These are phyloP conservation scores for Neospermospora avenae DNA, from an alignment of 2,329 filamentous ascomycete species.

Conservation along the genomic window DNA sequence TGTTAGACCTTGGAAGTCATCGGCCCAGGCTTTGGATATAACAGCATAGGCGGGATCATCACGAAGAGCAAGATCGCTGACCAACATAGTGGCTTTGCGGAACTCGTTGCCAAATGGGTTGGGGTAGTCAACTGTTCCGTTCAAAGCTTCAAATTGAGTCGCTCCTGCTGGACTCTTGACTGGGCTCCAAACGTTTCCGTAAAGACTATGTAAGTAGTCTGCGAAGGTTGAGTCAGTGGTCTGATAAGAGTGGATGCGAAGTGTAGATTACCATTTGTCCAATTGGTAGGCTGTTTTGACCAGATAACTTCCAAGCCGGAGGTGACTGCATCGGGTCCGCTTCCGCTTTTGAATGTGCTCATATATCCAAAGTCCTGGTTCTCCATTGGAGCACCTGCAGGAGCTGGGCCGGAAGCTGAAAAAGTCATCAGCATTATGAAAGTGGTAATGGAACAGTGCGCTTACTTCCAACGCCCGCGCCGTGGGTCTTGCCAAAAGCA, in stretches of 20 bases:
- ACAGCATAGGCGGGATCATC: conserved; percentile 71
- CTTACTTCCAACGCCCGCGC: conserved; percentile 38
- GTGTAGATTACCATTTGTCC: conserved; percentile 3
- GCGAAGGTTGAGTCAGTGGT: no score
- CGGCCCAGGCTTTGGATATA: conserved; percentile 67
- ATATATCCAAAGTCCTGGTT: conserved; percentile 70
- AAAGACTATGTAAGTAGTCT: conserved; percentile 48
- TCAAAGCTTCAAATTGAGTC: conserved; percentile 73
- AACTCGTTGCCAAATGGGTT: conserved; percentile 67
- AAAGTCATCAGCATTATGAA: conserved; percentile 3
- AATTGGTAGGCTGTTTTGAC: conserved; percentile 70
- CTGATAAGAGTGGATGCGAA: no score
- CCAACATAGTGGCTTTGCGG: conserved; percentile 70
- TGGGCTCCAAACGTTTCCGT: conserved; percentile 74
- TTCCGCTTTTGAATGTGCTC: conserved; percentile 61
- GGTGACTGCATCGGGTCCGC: conserved; percentile 68
- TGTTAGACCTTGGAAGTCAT: conserved; percentile 64
- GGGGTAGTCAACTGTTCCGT: conserved; percentile 63
- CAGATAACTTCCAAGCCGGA: conserved; percentile 76
- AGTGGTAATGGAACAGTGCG: background rate
- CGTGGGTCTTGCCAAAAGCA: conserved; percentile 60
- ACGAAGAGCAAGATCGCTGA: conserved; percentile 69
- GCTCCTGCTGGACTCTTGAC: conserved; percentile 72
- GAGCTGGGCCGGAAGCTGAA: conserved; percentile 35
- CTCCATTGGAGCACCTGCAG: conserved; percentile 60